A percentile compares a stretch with the other conserved stretches of the same genome.
Evolutionary conservation across 176 grass and related monocot species (phyloP).

Genomic region (Elymus sibiricus): DNA sequence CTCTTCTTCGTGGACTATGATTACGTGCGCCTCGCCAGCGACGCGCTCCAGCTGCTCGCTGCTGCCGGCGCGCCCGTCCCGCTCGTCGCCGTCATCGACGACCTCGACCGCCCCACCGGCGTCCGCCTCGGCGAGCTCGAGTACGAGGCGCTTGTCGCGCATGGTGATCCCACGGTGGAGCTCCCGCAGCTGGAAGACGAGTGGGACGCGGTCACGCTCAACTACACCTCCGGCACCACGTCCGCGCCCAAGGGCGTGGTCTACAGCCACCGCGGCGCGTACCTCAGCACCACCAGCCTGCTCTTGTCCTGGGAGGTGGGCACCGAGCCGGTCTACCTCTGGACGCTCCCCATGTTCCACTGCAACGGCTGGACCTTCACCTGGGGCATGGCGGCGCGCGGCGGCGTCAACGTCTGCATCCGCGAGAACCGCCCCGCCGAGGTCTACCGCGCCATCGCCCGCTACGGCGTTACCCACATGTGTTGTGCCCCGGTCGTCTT

Average conservation of each 20-base stretch:
- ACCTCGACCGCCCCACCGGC: constrained; percentile 42
- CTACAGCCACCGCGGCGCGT: constrained; percentile 73
- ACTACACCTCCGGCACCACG: constrained; percentile 72
- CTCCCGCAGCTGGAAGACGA: constrained; percentile 26
- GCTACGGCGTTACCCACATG: constrained; percentile 61
- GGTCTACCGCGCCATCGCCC: constrained; percentile 51
- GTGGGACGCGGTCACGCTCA: constrained; percentile 65
- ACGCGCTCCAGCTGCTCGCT: constrained; percentile 41
- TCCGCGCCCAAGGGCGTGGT: constrained; percentile 72
- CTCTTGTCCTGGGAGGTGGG: constrained; percentile 56
- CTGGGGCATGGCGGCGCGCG: constrained; percentile 67
- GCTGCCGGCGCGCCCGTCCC: constrained; percentile 16
- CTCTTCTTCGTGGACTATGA: constrained; percentile 62
- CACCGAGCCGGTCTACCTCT: constrained; percentile 61
- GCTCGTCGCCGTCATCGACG: constrained; percentile 55
- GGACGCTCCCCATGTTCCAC: constrained; percentile 92
- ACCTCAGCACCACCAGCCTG: constrained; percentile 48
- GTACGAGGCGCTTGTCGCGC: constrained; percentile 46
- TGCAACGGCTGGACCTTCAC: constrained; percentile 85
- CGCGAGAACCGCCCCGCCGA: constrained; percentile 32
- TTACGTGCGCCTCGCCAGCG: constrained; percentile 47
- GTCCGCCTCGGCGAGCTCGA: constrained; percentile 52
- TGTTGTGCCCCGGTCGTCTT: constrained; percentile 71
- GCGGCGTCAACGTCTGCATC: constrained; percentile 68
- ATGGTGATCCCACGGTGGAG: constrained; percentile 10